Evolutionary conservation across 2,329 filamentous ascomycete species (phyloP), one percentile per base, ranked within the genome.

Genomic region (Decorospora gaudefroyi): DNA sequence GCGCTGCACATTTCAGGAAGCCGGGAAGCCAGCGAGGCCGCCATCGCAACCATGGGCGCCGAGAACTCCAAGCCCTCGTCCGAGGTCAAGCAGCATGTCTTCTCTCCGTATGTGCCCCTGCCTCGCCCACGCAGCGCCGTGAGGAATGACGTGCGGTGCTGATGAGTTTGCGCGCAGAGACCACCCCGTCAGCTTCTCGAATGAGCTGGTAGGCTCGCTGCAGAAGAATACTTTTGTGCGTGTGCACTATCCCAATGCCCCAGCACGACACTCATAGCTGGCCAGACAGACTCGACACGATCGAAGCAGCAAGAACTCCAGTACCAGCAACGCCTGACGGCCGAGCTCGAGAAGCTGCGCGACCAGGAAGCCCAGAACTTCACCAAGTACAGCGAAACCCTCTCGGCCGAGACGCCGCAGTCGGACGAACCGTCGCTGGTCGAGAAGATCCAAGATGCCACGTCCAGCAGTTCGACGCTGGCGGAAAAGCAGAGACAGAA

Each of bases 261-360:
- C 13, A 18, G 23, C 22, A 33, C n/a, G 25, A 16, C 7, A 13
- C 15, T 15, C 26, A 31, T 27, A 35, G 16, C 33, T 23, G 15
- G 37, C 19, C 68, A 97, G 92, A 92, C 87, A 73, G 91, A 97
- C 76, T 84, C 85, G 48, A 91, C 90, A 55, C 90, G 92, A 68
- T 81, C 86, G 63, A 88, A 88, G 74, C 78, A 85, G 65, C 76
- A 90, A 71, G 92, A 97, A 75, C 83, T 93, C 53, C 86, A 92
- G 63, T 85, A 96, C 71, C 91, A 96, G 76, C 77, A 83, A 68
- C 91, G 92, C 72, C 89, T 96, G 49, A 83, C 86, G 63, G 79
- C 84, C 62, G 91, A 96, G 75, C 88, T 97, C 57, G 84, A 86
- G 72, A 85, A 85, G 60, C 83, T 96, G 54, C 85, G 85, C 68